Evolutionary conservation across 106 monocot genomes (phyloP).

Genomic region (Allium sativum): DNA sequence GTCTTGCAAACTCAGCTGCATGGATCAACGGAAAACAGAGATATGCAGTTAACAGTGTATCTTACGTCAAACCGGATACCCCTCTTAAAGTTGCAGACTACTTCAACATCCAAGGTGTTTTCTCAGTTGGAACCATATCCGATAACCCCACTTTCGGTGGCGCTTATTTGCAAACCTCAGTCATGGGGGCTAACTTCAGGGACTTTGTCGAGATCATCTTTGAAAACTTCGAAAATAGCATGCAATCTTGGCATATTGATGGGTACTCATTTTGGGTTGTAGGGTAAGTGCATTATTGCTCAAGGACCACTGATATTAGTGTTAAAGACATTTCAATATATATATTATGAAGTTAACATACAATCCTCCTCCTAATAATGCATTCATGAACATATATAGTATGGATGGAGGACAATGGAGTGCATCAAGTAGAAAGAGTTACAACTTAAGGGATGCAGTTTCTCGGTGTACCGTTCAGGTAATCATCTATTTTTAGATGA

Average conservation of each 20-base stretch:
- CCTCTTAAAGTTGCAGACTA: conserved; percentile 35
- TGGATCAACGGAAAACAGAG: conserved; percentile 34
- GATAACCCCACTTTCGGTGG: conserved; percentile 21
- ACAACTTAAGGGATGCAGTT: conserved; percentile 39
- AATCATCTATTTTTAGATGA: background rate
- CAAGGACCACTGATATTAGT: too few relatives aligned
- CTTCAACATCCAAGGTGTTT: conserved; percentile 31
- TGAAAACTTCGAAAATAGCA: conserved; percentile 24
- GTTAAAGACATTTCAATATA: too few relatives aligned
- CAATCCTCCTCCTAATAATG: too few relatives aligned
- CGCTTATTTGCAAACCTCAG: conserved; percentile 27
- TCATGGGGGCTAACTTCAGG: conserved; percentile 26
- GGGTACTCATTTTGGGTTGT: conserved; percentile 37
- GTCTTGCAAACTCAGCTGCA: conserved; percentile 35
- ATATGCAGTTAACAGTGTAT: conserved; percentile 31
- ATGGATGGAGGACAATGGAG: conserved; percentile 47
- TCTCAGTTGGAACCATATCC: conserved; percentile 19
- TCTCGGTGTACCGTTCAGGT: conserved; percentile 35
- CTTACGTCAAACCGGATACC: conserved; percentile 22
- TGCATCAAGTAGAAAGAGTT: conserved; percentile 22
- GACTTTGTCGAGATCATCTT: conserved; percentile 33
- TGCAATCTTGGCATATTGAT: conserved; percentile 42
- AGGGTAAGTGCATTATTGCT: conserved; percentile 13
- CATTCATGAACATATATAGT: conserved; percentile 7
- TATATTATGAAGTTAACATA: too few relatives aligned